A percentile compares a stretch with the other conserved stretches of the same genome.
Conservation (phyloP, 768 basidiomycete species). For the Lactifluus subvellereus region DNA sequence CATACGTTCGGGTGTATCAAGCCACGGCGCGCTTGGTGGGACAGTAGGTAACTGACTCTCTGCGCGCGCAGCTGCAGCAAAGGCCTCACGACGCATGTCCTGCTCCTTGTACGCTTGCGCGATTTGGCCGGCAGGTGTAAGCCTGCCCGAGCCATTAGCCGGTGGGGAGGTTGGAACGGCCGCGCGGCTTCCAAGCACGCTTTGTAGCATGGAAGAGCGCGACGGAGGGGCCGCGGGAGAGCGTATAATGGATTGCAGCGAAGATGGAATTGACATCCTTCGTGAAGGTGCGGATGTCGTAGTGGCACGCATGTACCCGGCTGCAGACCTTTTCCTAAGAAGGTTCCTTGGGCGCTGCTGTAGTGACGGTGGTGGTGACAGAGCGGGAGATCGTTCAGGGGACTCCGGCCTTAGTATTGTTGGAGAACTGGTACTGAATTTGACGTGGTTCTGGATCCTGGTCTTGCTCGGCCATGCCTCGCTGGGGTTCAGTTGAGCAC, state of each 20-base stretch:
- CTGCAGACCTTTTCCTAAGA: constrained; percentile 7
- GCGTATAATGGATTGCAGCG: not conserved
- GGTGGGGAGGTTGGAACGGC: not conserved
- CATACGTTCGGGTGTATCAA: not conserved
- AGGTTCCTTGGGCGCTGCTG: constrained; percentile 12
- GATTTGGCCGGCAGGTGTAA: constrained; percentile 24
- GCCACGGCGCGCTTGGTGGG: not conserved
- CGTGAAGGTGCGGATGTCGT: not conserved
- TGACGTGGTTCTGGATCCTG: not conserved
- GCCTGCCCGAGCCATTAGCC: constrained; percentile 13
- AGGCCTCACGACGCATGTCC: constrained; percentile 19
- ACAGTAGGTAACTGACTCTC: constrained; percentile 4
- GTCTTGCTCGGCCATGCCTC: constrained; percentile 13
- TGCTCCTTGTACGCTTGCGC: constrained; percentile 24
- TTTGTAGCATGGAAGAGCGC: constrained; percentile 6
- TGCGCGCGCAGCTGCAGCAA: constrained; percentile 14
- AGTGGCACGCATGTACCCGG: not conserved
- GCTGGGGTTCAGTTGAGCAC: not conserved
- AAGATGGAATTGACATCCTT: constrained; percentile 3
- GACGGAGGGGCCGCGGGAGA: not conserved
- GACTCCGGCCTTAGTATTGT: not conserved
- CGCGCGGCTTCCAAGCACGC: constrained; percentile 11
- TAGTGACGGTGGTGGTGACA: not conserved
- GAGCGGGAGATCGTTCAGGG: not conserved
- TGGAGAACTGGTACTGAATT: not conserved